Evolutionary conservation across 495 filamentous ascomycete species (phyloP).

Genomic region (Achaetomiella virescens): DNA sequence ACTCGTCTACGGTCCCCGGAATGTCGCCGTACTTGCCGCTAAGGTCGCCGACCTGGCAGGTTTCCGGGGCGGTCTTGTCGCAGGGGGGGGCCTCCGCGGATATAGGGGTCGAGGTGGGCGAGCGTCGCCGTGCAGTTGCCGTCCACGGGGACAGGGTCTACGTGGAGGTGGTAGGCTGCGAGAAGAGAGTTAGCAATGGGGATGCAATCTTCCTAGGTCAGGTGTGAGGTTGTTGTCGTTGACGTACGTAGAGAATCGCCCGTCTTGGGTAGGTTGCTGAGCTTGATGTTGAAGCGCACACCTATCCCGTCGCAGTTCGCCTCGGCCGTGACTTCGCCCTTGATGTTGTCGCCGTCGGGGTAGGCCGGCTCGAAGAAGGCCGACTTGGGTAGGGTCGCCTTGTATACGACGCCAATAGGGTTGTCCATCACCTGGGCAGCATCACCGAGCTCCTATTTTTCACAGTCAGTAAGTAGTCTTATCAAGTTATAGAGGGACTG

Average conservation of each 20-base stretch:
- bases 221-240: background rate
- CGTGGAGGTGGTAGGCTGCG: conserved; percentile 79
- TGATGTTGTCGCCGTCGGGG: conserved; percentile 49
- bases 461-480: background rate
- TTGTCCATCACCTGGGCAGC: conserved; percentile 56
- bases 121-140: conserved; percentile 74
- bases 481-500: background rate
- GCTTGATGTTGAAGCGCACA: conserved; percentile 52
- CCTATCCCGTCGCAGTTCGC: conserved; percentile 55
- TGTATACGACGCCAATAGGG: conserved; percentile 50
- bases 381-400: conserved; percentile 52
- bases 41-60: conserved; percentile 80
- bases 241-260: conserved; percentile 68
- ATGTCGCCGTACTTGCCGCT: conserved; percentile 75
- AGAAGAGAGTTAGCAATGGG: background rate
- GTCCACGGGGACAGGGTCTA: conserved; percentile 58
- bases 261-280: conserved; percentile 59
- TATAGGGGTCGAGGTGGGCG: conserved; percentile 51
- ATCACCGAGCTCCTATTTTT: conserved; percentile 39
- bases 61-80: conserved; percentile 52
- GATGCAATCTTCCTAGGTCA: background rate
- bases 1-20: conserved; percentile 32
- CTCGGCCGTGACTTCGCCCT: conserved; percentile 55
- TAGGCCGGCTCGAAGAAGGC: conserved; percentile 41
- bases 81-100: conserved; percentile 61